Conservation (phyloP, 1,139 yeast species). For the Arxiozyma slooffiae region DNA sequence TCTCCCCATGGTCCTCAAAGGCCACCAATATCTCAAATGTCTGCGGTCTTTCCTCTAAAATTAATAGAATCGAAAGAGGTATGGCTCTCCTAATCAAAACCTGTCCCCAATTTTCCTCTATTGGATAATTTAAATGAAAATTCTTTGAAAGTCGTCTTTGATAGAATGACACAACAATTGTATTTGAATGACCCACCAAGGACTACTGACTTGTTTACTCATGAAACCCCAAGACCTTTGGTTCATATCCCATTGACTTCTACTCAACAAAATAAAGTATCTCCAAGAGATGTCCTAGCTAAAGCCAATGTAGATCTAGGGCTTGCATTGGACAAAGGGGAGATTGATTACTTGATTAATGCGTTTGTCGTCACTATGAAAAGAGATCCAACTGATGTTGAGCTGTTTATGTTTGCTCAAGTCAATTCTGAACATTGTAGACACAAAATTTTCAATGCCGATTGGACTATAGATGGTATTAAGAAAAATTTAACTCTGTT, state of each 20-base stretch:
- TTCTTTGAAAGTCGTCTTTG: conserved; percentile 65
- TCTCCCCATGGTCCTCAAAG: conserved; percentile 98
- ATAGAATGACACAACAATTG: conserved; percentile 86
- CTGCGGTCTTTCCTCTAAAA: conserved; percentile 64
- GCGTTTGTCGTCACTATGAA: conserved; percentile 69
- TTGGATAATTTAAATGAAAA: conserved; percentile 43
- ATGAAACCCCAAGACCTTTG: conserved; percentile 77
- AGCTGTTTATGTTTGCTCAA: conserved; percentile 97
- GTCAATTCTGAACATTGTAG: conserved; percentile 99
- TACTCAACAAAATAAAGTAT: conserved; percentile 17
- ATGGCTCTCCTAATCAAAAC: conserved; percentile 61
- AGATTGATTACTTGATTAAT: conserved; percentile 73
- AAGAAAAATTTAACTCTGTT: conserved; percentile 67
- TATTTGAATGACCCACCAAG: conserved; percentile 52
- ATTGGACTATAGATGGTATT: conserved; percentile 89
- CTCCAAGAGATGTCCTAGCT: conserved; percentile 51
- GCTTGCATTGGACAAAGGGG: conserved; percentile 85
- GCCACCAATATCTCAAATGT: conserved; percentile 91
- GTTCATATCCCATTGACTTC: conserved; percentile 53
- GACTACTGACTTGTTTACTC: conserved; percentile 62
- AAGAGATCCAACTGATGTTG: conserved; percentile 96
- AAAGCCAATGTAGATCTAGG: conserved; percentile 80
- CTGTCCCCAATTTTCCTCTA: conserved; percentile 57
- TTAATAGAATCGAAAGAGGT: conserved; percentile 89
- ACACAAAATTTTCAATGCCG: conserved; percentile 97